These are phyloP conservation scores for Gossypium anomalum DNA, from an alignment of 345 rosid genomes.

Conservation along the genomic window DNA sequence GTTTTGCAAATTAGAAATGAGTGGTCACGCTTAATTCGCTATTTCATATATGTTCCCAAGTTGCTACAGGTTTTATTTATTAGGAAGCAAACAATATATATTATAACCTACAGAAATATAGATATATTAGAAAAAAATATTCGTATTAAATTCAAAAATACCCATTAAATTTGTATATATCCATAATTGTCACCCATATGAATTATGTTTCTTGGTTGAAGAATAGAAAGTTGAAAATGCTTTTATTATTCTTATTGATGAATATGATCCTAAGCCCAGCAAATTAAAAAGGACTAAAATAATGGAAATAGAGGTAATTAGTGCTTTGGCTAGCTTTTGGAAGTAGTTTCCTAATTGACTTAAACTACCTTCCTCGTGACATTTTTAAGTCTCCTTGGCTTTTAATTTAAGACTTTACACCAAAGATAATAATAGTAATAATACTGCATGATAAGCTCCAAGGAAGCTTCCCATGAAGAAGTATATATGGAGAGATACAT, in stretches of 20 bases:
- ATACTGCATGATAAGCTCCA: slow-evolving; percentile 24
- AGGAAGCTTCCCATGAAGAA: not conserved
- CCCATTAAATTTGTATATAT: too few relatives aligned
- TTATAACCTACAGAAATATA: too few relatives aligned
- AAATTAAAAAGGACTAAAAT: not conserved
- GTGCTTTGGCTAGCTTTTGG: slow-evolving; percentile 20
- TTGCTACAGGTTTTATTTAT: not conserved
- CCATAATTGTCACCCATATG: too few relatives aligned
- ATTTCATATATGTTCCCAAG: not conserved
- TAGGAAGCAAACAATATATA: too few relatives aligned
- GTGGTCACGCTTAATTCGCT: not conserved
- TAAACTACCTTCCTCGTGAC: slow-evolving; percentile 27
- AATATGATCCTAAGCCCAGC: not conserved
- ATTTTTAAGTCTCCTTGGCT: slow-evolving; percentile 30
- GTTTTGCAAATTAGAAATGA: not conserved
- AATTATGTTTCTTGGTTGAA: too few relatives aligned
- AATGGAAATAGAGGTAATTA: slow-evolving; percentile 15
- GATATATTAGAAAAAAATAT: too few relatives aligned
- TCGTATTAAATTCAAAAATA: too few relatives aligned
- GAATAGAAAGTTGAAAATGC: too few relatives aligned
- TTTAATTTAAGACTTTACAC: slow-evolving; percentile 31
- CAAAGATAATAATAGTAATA: slow-evolving; percentile 25
- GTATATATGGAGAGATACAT: not conserved
- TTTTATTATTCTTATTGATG: not conserved
- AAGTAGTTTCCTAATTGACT: slow-evolving; percentile 31